Base-by-base conservation (phyloP, 1,284 basidiomycete genomes). In the Bondarzewia mesenterica region DNA sequence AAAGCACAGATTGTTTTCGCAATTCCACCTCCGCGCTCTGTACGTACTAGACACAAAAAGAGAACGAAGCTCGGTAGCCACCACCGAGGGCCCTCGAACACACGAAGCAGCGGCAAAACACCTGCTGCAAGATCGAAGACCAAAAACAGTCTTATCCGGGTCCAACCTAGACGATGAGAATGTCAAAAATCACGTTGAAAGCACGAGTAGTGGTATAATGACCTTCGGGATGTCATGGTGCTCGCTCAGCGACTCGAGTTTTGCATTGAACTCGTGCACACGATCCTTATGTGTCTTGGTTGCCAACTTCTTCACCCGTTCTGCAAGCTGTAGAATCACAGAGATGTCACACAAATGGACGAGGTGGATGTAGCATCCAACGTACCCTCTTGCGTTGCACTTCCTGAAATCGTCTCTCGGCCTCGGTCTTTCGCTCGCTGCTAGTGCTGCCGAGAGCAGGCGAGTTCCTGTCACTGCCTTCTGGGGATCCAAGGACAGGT, bases 201-300 rank as follows among this genome's bases (percentile, higher is more conserved):
- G 48, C 55, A 52, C 26, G 56, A 64, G 48, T 52, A 57, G 44
- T 57, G 29, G 1, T n/a, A 12, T 32, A 10, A 46, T 41, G 61
- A 86, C 90, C 74, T 93, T 93, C 37, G 91, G 91, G 57, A 94
- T 93, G 63, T 94, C 91, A 63, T 94, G 89, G 73, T 94, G 92
- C 70, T 94, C 91, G 61, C 86, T 89, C 51, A 96, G 78, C 45
- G 78, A 72, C 63, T 94, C 93, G 6, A 99, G 74, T 62, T 96
- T 90, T 26, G 77, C 63, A 64, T 99, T 99, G 61, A 93, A 91
- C 61, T 93, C 89, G 52, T 82, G 82, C 20, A 99, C 93, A 44
- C 93, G 85, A 53, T 99, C 95, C 69, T 97, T 97, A 70, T 99
- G 95, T 7, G 90, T 92, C 68, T 86, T 89, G 57, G 74, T 73